A percentile compares a stretch with the other conserved stretches of the same genome.
Evolutionary conservation across 495 filamentous ascomycete genomes (phyloP).

Genomic region (Penicillium arizonense): DNA sequence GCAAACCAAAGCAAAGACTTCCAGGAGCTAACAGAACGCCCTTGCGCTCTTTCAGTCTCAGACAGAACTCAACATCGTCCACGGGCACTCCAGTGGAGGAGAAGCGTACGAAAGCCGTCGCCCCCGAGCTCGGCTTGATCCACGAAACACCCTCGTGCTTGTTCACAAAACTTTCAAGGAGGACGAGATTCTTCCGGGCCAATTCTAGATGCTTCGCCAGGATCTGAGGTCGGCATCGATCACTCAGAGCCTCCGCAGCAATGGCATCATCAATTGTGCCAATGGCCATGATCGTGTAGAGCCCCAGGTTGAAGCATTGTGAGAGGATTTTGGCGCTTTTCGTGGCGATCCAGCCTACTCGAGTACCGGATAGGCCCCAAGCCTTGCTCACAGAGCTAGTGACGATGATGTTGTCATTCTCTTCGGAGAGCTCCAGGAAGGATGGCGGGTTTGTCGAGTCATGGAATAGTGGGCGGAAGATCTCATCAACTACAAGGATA

Average conservation of each 20-base stretch:
- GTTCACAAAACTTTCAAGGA: constrained; percentile 2
- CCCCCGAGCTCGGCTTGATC: constrained; percentile 5
- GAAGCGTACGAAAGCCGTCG: constrained; percentile 9
- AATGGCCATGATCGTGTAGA: constrained; percentile 8
- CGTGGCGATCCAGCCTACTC: constrained; percentile 14
- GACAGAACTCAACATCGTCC: constrained; percentile 15
- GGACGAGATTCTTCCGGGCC: constrained; percentile 1
- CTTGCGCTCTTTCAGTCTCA: background rate
- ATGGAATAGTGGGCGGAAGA: constrained; percentile 14
- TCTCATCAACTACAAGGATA: constrained; percentile 11
- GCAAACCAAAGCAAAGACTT: constrained; percentile 11
- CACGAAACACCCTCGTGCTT: constrained; percentile 1
- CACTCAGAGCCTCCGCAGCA: constrained; percentile 9
- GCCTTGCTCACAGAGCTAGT: constrained; percentile 19
- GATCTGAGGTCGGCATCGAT: constrained; percentile 4
- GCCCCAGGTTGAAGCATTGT: background rate
- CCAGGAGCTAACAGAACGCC: constrained; percentile 15
- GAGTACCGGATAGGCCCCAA: constrained; percentile 12
- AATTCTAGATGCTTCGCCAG: constrained; percentile 5
- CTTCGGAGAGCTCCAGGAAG: constrained; percentile 3
- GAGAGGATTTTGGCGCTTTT: background rate
- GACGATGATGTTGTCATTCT: constrained; percentile 3
- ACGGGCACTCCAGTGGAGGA: background rate
- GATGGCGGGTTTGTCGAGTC: constrained; percentile 5
- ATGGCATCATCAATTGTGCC: constrained; percentile 6